Conservation (phyloP, 2,329 filamentous ascomycete genomes). For the Trichoderma cornu-damae region DNA sequence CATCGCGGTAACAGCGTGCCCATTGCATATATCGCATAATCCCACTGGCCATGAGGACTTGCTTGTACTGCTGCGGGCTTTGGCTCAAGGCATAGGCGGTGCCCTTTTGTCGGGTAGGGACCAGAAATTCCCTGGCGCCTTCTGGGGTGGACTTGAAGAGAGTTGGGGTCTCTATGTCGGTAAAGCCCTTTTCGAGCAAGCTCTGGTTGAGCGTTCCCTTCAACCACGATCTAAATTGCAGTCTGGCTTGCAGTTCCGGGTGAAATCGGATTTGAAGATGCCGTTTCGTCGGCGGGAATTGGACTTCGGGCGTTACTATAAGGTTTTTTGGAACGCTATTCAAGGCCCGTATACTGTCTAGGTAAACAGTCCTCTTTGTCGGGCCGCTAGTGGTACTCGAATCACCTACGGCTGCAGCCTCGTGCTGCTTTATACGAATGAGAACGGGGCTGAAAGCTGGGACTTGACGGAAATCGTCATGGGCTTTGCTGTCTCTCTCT, state of each 20-base stretch:
- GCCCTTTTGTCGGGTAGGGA: constrained; percentile 73
- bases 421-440: constrained; percentile 38
- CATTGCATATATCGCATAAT: constrained; percentile 83
- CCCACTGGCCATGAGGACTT: constrained; percentile 91
- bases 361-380: constrained; percentile 51
- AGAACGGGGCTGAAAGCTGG: constrained; percentile 50
- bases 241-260: constrained; percentile 57
- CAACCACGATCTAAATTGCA: constrained; percentile 64
- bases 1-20: constrained; percentile 90
- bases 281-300: constrained; percentile 68
- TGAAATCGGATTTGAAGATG: constrained; percentile 84
- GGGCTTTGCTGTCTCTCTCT: constrained; percentile 33
- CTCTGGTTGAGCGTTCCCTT: constrained; percentile 47
- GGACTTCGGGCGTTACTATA: constrained; percentile 67
- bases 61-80: constrained; percentile 97
- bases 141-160: constrained; percentile 98
- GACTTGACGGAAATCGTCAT: constrained; percentile 42
- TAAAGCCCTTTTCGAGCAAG: constrained; percentile 56
- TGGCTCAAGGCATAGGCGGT: constrained; percentile 88
- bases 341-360: constrained; percentile 50
- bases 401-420: constrained; percentile 22
- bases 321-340: constrained; percentile 53
- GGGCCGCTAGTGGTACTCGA: constrained; percentile 24
- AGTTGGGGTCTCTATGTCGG: constrained; percentile 84
- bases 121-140: constrained; percentile 88